Base-by-base conservation (phyloP, 805 yeast genomes). In the Monosporozyma solicola region DNA sequence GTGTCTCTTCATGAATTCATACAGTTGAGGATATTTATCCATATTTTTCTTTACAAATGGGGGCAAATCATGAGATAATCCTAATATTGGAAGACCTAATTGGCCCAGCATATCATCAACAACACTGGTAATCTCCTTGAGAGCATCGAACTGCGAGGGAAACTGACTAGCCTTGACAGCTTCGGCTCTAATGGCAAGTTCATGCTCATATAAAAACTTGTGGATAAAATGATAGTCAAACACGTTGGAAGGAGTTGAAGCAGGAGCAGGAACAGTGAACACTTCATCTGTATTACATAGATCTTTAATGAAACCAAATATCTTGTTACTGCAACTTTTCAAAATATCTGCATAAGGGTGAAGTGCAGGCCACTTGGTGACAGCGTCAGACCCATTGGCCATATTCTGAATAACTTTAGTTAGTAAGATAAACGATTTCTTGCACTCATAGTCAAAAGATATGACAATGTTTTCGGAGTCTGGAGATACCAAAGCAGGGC, bases 401-500 rank as follows among this genome's bases (percentile, higher is more conserved):
- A 89, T 80, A 58, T 83, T 80, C 69, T 91, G 97, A 29, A 91
- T 69, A 13, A 85, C 82, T 59, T 87, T 86, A 1, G 95, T 95
- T 32, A 90, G 66, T 53, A 87, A 82, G 57, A 90, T 80, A 51
- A 86, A 76, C 0, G 86, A 80, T 58, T 94, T 76, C 56, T 87
- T 74, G 2, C 74, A 72, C 27, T 62, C 65, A 15, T 66, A 57
- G 50, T 70, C 71, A 15, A 78, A 60, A 64, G 74, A 59, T 15
- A 63, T 65, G 29, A 67, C 62, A 41, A 72, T 62, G 45, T 62
- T 62, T 55, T 74, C 73, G 10, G 70, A 54, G 53, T 87, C 95
- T 0, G 97, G 96, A n/a, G 87, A 80, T n/a, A 90, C 89, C 58
- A 90, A 82, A 0, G 95, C 95, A 13, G 97, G 97, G 64, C 94